Percentiles rank a stretch among this genome's conserved stretches.
Conservation (phyloP, 805 yeast species). For the Jamesozyma lodderae region DNA sequence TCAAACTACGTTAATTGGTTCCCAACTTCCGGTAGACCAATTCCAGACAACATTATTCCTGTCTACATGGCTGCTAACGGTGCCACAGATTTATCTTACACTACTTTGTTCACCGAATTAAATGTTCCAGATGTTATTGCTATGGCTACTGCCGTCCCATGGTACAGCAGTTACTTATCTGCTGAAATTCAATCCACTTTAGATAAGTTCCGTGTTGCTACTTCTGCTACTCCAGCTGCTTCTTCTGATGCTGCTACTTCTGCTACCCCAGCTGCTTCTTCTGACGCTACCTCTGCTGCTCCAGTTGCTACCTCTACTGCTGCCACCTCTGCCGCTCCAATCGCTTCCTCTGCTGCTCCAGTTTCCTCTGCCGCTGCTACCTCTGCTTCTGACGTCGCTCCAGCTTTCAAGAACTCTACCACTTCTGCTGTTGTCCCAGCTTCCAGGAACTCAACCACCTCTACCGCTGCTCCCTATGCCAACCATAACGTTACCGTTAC, state of each 20-base stretch:
- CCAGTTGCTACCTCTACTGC: neutral
- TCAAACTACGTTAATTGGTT: slow-evolving; percentile 6
- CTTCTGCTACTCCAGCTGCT: slow-evolving; percentile 1
- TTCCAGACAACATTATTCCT: slow-evolving; percentile 10
- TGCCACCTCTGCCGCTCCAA: neutral
- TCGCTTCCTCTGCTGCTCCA: neutral
- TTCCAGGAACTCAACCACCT: neutral
- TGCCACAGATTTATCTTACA: slow-evolving; percentile 30
- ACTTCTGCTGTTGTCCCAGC: neutral
- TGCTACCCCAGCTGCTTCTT: neutral
- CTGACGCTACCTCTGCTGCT: neutral
- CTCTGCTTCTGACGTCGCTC: neutral
- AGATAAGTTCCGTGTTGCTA: neutral
- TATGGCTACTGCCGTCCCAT: slow-evolving; percentile 28
- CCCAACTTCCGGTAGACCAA: slow-evolving; percentile 3
- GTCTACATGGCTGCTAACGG: slow-evolving; percentile 16
- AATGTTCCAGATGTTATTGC: slow-evolving; percentile 20
- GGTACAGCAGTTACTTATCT: slow-evolving; percentile 23
- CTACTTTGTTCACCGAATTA: slow-evolving; percentile 22
- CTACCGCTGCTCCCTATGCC: neutral
- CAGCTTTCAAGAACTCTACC: neutral
- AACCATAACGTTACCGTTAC: neutral
- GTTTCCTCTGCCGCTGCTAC: neutral
- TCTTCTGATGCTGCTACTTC: neutral
- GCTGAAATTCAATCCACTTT: slow-evolving; percentile 7